phyloP scores from a whole-genome alignment of 1,284 basidiomycete species.

The Lignosus rhinocerotis region DNA sequence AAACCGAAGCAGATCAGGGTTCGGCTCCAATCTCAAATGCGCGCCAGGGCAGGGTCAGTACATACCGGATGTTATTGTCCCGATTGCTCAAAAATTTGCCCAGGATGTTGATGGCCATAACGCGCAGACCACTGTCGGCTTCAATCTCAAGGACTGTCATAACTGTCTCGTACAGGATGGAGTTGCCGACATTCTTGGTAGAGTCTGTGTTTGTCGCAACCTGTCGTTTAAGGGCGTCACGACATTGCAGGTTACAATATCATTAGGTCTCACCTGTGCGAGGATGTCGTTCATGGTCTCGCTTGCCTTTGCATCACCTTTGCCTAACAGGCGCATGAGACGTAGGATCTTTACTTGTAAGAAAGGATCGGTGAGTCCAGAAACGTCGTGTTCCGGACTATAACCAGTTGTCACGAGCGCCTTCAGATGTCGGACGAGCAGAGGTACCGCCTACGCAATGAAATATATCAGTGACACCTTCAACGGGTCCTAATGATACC shows the following conservation, averaged over 20 bases:
- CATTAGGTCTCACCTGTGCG: conserved; percentile 67
- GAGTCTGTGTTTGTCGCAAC: conserved; percentile 99
- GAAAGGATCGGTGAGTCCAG: conserved; percentile 98
- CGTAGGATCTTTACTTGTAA: conserved; percentile 97
- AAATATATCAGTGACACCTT: not conserved
- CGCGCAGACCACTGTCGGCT: conserved; percentile 91
- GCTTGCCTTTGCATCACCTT: conserved; percentile 83
- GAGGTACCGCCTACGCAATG: conserved; percentile 74
- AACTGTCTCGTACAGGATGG: conserved; percentile 98
- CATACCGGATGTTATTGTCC: conserved; percentile 97
- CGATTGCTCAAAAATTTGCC: conserved; percentile 98
- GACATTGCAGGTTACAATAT: not conserved
- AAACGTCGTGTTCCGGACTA: conserved; percentile 99
- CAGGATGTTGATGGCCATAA: conserved; percentile 99
- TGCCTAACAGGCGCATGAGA: conserved; percentile 87
- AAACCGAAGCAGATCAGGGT: too few relatives aligned
- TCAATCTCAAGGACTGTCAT: conserved; percentile 98
- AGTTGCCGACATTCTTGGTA: conserved; percentile 97
- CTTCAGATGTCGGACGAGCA: conserved; percentile 95
- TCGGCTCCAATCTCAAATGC: not conserved
- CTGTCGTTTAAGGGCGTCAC: conserved; percentile 38
- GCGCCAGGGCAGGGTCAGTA: conserved; percentile 6
- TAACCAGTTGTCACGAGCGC: conserved; percentile 96
- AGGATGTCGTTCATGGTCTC: conserved; percentile 99
- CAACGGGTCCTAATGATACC: not conserved